Evolutionary conservation across 345 rosid species (phyloP), one percentile per base, ranked within the genome.

Genomic region (Combretum micranthum): DNA sequence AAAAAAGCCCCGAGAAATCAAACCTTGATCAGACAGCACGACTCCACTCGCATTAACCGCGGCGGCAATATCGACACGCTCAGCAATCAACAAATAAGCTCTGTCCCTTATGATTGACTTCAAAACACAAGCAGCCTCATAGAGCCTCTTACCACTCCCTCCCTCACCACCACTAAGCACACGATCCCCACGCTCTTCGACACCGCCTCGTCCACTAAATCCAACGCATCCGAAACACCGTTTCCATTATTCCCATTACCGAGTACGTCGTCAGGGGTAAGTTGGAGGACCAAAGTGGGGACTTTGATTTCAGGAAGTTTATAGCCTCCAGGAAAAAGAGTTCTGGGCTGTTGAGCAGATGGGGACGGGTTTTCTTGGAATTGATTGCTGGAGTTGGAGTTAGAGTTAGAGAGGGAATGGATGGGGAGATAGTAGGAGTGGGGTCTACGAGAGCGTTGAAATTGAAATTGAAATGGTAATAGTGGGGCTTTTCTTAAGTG

Each of bases 31-130:
- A 51, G 97, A 87, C 57, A 93, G 96, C 60, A 86, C 77, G 57
- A 93, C 99, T 20, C 98, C 98, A 53, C 82, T 75, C 5, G 99
- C 96, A 72, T 79, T 77, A 57, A 93, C 89, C 45, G 91, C 96
- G 4, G 96, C 70, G 22, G 91, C 96, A 20, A 93, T 72, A 68
- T 93, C 97, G 18, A 87, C 99, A 52, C 97, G 87, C 71, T 89
- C 96, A 1, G 82, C 68, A 17, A 93, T 74, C 76, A 93, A 68
- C 19, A 93, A 73, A 67, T 80, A 82, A 5, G 97, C 94, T 44
- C 97, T 88, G 16, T 87, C 94, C 66, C 76, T 82, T 3, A 93
- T 81, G 16, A 89, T 72, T 6, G 96, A 87, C 76, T 87, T 93
- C 69, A 93, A 47, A 62, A 81, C 70, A 57, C 91, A 83, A 37